phyloP scores from a whole-genome alignment of 139 green algal species.

The Asterochloris erici region DNA sequence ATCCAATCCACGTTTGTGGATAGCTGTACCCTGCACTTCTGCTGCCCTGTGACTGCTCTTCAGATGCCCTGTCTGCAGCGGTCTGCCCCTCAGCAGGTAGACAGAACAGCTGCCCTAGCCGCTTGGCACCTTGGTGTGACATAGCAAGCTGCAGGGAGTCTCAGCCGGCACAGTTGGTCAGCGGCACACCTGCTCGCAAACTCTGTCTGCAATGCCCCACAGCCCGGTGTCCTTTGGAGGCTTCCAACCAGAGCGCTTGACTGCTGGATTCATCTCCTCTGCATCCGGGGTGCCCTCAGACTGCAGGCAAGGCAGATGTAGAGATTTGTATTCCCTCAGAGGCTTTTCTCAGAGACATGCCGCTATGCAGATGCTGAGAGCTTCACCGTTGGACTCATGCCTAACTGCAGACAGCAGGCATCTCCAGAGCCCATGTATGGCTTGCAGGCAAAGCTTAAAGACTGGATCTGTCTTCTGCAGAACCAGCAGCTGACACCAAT shows the following conservation, averaged over 20 bases:
- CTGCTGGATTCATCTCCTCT: constrained; percentile 71
- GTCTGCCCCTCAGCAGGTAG: background rate
- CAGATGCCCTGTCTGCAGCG: too few species aligned
- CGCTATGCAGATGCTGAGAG: too few species aligned
- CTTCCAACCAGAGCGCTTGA: constrained; percentile 76
- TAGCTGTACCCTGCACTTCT: too few species aligned
- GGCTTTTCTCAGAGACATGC: too few species aligned
- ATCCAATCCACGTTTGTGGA: too few species aligned
- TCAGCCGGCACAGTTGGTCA: background rate
- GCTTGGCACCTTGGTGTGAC: background rate
- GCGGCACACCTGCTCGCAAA: constrained; percentile 27
- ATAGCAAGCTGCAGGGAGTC: background rate
- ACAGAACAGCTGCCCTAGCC: background rate
- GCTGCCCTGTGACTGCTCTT: too few species aligned
- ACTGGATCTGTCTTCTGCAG: too few species aligned
- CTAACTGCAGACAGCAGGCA: too few species aligned
- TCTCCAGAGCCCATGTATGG: too few species aligned
- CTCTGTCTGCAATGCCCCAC: constrained; percentile 62
- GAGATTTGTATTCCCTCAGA: background rate
- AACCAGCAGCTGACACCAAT: too few species aligned
- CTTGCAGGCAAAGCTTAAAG: too few species aligned
- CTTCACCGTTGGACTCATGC: too few species aligned
- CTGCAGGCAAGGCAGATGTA: constrained; percentile 9
- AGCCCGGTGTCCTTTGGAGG: constrained; percentile 78
- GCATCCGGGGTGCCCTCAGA: constrained; percentile 73